Base-by-base conservation (phyloP, 139 green algal genomes). In the Closterium sp. region DNA sequence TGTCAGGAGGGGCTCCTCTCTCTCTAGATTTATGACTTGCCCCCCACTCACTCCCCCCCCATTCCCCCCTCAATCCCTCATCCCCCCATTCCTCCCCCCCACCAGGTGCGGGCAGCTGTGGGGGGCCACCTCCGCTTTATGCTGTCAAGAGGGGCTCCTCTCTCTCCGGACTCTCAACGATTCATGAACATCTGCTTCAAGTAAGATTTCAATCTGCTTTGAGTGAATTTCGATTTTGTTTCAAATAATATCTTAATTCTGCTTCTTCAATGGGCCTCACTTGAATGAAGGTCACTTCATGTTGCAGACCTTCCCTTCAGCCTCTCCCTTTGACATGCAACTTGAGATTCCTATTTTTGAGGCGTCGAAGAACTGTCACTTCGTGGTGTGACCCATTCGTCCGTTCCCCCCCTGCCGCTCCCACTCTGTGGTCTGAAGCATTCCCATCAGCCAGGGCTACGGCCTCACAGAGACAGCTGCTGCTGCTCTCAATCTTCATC, bases 101-200 rank as follows among this genome's bases (percentile, higher is more conserved):
- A 6, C 6, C 36, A 55, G 36, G 36, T 95, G 5, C 90, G 89
- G 66, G 88, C 36, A 3, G 35, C 90, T 35, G 66, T 95, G 28
- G 93, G 93, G 28, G 93, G 93, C 10, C 30, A 85, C 19, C 33
- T 95, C 34, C 90, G 90, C 16, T 43, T 38, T 28, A 95, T 95
- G 76, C 32, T 95, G 64, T 94, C 93, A 25, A 93, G 93, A 1
- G 91, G 89, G 0, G 93, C 93, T 0, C 93, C 93, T 36, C 93
- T 95, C 31, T 92, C 87, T 7, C 76, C 32, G 4, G 93, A 95
- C 33, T 95, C 93, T 36, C 93, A 95, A 2, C 88, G 88, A 16
- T 95, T 95, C 90, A 95, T 95, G 84, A 92, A 95, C 84, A 94
- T 91, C 33, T 93, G 93, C 69, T 94, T 95, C 30, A 81, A 92